These are phyloP conservation scores for Raddia distichophylla DNA, from an alignment of 176 grass and related monocot genomes.

Conservation along the genomic window DNA sequence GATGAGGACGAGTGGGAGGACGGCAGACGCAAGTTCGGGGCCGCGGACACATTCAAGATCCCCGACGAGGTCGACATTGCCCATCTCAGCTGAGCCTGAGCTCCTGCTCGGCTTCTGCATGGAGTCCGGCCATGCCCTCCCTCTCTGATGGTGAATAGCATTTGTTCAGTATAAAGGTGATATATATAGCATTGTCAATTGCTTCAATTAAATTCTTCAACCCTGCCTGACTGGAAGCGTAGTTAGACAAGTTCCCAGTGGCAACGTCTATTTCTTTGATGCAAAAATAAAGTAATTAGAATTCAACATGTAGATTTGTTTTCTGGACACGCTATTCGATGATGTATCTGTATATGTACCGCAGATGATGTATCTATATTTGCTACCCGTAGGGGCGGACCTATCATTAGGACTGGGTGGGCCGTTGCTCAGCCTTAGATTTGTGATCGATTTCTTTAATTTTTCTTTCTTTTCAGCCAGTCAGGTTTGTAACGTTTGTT, in stretches of 20 bases:
- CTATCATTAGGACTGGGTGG: no score
- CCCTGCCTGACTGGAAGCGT: not conserved
- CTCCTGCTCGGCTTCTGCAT: not conserved
- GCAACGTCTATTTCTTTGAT: no score
- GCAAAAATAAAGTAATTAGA: no score
- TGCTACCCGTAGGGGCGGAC: no score
- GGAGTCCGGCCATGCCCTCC: not conserved
- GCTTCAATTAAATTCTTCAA: not conserved
- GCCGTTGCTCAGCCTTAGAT: no score
- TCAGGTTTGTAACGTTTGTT: no score
- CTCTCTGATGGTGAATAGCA: not conserved
- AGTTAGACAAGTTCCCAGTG: not conserved
- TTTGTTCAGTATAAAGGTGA: not conserved
- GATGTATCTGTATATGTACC: no score
- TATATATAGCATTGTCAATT: not conserved
- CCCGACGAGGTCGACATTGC: conserved; percentile 66
- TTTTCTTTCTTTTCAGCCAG: no score
- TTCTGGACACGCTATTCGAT: no score
- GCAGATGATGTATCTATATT: no score
- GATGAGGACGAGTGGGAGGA: conserved; percentile 75
- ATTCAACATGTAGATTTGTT: no score
- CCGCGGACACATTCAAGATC: conserved; percentile 72
- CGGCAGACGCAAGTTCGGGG: conserved; percentile 66
- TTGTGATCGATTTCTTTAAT: no score
- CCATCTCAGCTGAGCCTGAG: conserved; percentile 59